phyloP scores from a whole-genome alignment of 1,284 basidiomycete species.

The Irpex sp. region DNA sequence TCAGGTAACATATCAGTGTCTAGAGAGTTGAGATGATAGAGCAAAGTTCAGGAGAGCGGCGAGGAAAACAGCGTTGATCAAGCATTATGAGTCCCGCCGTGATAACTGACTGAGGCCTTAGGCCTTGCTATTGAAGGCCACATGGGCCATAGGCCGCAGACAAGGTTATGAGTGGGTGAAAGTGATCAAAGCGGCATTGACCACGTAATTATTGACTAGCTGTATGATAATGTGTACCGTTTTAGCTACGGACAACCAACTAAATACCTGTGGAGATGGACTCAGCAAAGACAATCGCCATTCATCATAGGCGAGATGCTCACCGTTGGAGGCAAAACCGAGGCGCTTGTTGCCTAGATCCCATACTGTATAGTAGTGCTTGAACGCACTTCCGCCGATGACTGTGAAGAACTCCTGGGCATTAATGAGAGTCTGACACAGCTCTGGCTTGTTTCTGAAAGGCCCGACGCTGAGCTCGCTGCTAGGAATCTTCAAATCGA shows the following conservation, averaged over 20 bases:
- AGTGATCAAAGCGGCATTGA: too few relatives aligned
- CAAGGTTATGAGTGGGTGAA: too few relatives aligned
- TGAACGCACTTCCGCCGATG: constrained; percentile 49
- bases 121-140: too few relatives aligned
- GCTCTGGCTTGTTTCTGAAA: constrained; percentile 41
- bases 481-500: constrained; percentile 54
- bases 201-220: too few relatives aligned
- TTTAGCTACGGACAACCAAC: too few relatives aligned
- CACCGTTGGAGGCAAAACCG: constrained; percentile 44
- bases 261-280: too few relatives aligned
- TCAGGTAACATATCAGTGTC: not conserved
- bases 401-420: constrained; percentile 46
- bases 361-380: constrained; percentile 58
- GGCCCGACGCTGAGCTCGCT: constrained; percentile 54
- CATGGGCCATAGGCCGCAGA: too few relatives aligned
- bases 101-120: too few relatives aligned
- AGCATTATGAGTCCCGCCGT: too few relatives aligned
- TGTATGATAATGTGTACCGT: too few relatives aligned
- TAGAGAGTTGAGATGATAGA: not conserved
- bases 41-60: too few relatives aligned
- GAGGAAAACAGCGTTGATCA: too few relatives aligned
- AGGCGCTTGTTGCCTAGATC: constrained; percentile 44
- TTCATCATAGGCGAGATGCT: constrained; percentile 6
- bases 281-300: not conserved
- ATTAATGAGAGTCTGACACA: constrained; percentile 56